Evolutionary conservation across 495 filamentous ascomycete species (phyloP).

Genomic region (Neurospora sp.): DNA sequence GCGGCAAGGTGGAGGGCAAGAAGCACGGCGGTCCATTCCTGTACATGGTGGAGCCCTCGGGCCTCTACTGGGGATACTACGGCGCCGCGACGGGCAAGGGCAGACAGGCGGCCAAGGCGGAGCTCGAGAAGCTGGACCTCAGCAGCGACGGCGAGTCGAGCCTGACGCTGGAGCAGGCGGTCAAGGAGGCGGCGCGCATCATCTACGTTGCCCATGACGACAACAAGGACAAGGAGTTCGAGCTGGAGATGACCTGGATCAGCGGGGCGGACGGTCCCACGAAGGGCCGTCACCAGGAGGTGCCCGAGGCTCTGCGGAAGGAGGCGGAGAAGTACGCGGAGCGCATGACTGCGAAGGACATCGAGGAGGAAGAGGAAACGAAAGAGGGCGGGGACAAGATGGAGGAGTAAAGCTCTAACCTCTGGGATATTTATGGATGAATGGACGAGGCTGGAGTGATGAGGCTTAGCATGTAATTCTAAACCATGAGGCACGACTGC

Average conservation of each 20-base stretch:
- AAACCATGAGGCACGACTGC: neutral
- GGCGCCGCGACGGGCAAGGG: conserved; percentile 96
- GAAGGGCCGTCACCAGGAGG: conserved; percentile 81
- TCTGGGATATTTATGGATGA: neutral
- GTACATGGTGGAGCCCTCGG: conserved; percentile 98
- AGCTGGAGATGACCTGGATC: conserved; percentile 98
- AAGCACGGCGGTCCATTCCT: conserved; percentile 81
- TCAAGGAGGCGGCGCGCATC: conserved; percentile 93
- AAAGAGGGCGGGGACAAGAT: conserved; percentile 52
- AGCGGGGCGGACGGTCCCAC: conserved; percentile 74
- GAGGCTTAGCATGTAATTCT: neutral
- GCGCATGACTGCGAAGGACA: conserved; percentile 64
- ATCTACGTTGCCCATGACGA: conserved; percentile 96
- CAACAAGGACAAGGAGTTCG: conserved; percentile 96
- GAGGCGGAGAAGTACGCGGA: conserved; percentile 87
- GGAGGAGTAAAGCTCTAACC: conserved; percentile 49
- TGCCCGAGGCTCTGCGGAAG: conserved; percentile 77
- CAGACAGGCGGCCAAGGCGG: conserved; percentile 88
- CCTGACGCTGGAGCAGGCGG: conserved; percentile 73
- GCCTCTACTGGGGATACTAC: conserved; percentile 97
- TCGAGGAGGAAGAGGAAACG: conserved; percentile 57
- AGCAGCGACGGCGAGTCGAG: conserved; percentile 42
- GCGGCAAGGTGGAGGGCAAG: conserved; percentile 64
- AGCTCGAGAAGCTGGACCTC: conserved; percentile 96
- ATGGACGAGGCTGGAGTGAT: neutral